A percentile compares a stretch with the other conserved stretches of the same genome.
Evolutionary conservation across 2,329 filamentous ascomycete genomes (phyloP).

Genomic region (Blastomyces emzantsi): DNA sequence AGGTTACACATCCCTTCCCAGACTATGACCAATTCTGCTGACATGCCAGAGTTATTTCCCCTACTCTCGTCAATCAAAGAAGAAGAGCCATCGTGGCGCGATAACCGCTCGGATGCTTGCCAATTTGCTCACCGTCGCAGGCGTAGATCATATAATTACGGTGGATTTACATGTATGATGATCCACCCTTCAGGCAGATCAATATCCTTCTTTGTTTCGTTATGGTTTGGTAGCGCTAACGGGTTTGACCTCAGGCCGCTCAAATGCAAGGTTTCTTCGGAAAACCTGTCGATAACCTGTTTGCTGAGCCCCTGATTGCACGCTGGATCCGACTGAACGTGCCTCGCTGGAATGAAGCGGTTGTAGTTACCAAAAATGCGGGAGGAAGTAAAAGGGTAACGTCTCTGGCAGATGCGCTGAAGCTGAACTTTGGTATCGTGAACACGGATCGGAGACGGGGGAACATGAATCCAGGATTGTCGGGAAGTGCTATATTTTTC

Average conservation of each 20-base stretch:
- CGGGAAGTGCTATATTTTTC: conserved; percentile 67
- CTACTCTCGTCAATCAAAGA: conserved; percentile 99
- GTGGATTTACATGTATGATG: conserved; percentile 76
- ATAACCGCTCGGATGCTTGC: conserved; percentile 97
- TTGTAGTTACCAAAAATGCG: conserved; percentile 96
- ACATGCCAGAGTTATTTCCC: conserved; percentile 64
- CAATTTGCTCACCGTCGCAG: conserved; percentile 85
- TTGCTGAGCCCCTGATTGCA: conserved; percentile 89
- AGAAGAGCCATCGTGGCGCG: conserved; percentile 92
- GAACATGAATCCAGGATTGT: conserved; percentile 49
- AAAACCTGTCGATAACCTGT: conserved; percentile 93
- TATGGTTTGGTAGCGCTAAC: not conserved
- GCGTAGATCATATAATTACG: conserved; percentile 95
- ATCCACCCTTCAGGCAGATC: not conserved
- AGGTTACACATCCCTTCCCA: conserved; percentile 25
- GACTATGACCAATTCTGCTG: conserved; percentile 24
- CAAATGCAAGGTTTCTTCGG: conserved; percentile 99
- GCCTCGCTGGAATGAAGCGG: conserved; percentile 73
- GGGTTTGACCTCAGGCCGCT: conserved; percentile 47
- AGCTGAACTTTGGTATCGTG: conserved; percentile 96
- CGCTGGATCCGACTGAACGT: conserved; percentile 93
- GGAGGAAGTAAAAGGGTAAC: conserved; percentile 96
- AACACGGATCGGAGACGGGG: conserved; percentile 49
- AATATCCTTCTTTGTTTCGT: not conserved
- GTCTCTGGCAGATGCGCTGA: conserved; percentile 86